Conservation (phyloP, 2,329 filamentous ascomycete species). For the Neonectria neomacrospora region DNA sequence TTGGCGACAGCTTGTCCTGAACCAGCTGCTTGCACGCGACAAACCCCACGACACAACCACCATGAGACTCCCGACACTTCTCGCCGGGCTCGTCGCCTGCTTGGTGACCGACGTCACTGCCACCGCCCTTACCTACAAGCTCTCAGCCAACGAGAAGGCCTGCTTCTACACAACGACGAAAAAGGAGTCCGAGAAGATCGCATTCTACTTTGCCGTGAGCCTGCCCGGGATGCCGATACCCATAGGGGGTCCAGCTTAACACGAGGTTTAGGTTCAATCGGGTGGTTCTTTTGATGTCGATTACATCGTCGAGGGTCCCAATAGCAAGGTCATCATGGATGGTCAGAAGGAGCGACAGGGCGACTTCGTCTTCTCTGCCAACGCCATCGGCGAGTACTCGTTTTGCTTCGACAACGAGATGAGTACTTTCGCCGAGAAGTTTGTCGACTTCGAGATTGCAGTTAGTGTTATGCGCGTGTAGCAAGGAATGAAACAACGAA, state of each 20-base stretch:
- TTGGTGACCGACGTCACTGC: conserved; percentile 78
- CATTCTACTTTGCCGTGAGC: conserved; percentile 97
- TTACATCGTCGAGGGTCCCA: conserved; percentile 86
- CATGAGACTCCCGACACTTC: conserved; percentile 74
- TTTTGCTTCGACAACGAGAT: conserved; percentile 99
- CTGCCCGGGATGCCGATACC: conserved; percentile 2
- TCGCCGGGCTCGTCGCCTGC: conserved; percentile 77
- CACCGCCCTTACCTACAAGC: conserved; percentile 93
- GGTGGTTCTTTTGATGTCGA: conserved; percentile 98
- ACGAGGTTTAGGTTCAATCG: conserved; percentile 83
- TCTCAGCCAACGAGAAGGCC: conserved; percentile 89
- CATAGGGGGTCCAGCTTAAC: conserved; percentile 25
- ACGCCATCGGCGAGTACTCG: conserved; percentile 86
- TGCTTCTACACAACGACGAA: conserved; percentile 92
- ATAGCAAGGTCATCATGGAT: conserved; percentile 82
- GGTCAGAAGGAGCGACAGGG: conserved; percentile 94
- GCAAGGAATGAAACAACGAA: not conserved
- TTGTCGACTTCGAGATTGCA: conserved; percentile 97
- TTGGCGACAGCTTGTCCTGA: conserved; percentile 48
- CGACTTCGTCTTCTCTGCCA: conserved; percentile 97
- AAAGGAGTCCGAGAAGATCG: conserved; percentile 85
- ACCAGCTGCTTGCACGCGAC: conserved; percentile 44
- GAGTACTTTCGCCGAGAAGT: conserved; percentile 97
- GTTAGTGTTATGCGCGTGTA: conserved; percentile 49
- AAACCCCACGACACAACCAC: conserved; percentile 42